Conservation (phyloP, 2,329 filamentous ascomycete genomes). For the Xylaria sp. region DNA sequence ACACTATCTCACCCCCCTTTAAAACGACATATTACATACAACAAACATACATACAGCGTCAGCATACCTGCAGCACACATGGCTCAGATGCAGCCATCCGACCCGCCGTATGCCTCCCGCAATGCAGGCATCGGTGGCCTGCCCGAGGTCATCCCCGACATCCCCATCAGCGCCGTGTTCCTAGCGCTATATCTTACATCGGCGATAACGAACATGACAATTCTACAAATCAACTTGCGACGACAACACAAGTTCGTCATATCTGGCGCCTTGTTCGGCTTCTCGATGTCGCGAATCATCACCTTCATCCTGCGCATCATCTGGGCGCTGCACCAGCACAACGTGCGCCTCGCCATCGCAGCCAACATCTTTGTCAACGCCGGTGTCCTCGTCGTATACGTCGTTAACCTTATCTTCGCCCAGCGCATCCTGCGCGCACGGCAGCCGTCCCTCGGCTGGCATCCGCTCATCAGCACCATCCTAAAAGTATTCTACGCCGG, state of each 20-base stretch:
- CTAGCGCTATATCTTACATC: slow-evolving; percentile 60
- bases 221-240: slow-evolving; percentile 50
- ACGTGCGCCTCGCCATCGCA: slow-evolving; percentile 42
- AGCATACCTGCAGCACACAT: slow-evolving; percentile 17
- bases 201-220: slow-evolving; percentile 63
- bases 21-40: too few relatives aligned
- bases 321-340: slow-evolving; percentile 40
- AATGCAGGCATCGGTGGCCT: slow-evolving; percentile 60
- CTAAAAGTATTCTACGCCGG: slow-evolving; percentile 39
- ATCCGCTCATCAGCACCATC: slow-evolving; percentile 34
- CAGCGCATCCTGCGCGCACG: slow-evolving; percentile 48
- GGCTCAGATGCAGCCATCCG: slow-evolving; percentile 32
- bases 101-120: slow-evolving; percentile 49
- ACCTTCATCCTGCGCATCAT: slow-evolving; percentile 46
- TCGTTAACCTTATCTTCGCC: slow-evolving; percentile 48
- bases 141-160: slow-evolving; percentile 64
- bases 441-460: slow-evolving; percentile 46
- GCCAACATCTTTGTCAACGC: slow-evolving; percentile 46
- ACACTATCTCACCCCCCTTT: too few relatives aligned
- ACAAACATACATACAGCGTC: too few relatives aligned
- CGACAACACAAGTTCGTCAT: slow-evolving; percentile 47
- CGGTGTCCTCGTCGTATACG: slow-evolving; percentile 45
- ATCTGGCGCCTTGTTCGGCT: slow-evolving; percentile 45
- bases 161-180: slow-evolving; percentile 69
- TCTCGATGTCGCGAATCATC: slow-evolving; percentile 44